Base-by-base conservation (phyloP, 2,329 filamentous ascomycete species). In the Aspergillus ochraceus region DNA sequence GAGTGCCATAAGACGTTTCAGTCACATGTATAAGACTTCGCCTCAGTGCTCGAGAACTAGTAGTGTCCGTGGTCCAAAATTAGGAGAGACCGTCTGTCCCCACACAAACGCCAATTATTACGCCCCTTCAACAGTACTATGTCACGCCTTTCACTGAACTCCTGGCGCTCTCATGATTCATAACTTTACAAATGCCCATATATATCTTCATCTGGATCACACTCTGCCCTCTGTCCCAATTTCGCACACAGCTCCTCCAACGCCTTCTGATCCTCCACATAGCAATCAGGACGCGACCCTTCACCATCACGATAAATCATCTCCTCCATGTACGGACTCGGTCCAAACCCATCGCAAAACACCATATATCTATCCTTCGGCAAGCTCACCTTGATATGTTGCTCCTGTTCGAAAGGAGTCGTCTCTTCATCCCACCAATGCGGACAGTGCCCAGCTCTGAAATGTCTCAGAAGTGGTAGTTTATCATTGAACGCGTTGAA, bases 321-420 rank as follows among this genome's bases (percentile, higher is more conserved):
- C 11, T 46, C 49, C 22, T 57, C 14, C 58, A 66, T 62, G 54
- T 67, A 68, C 58, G 57, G 61, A 50, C 54, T 64, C 19, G 60
- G 63, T 42, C 58, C 60, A 56, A 54, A 61, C 42, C 64, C 65
- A 57, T 70, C 61, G 49, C 58, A 64, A 53, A 59, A 70, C 3
- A 59, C 61, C 55, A 66, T 56, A 42, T 70, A 71, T 10, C 57
- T 59, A 29, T 64, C 55, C 2, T 36, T 3, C 32, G 53, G 53
- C 22, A 71, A 52, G 1, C 54, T 49, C 11, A 65, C 55, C 30
- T 47, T 45, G 20, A 70, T 64, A 6, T 52, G 52, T 8, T 17
- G 51, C 57, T 69, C 66, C 14, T 45, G 14, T 52, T 69, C 66
- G 53, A 70, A 67, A 3, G 68, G 68, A n/a, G 36, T 20, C 61